These are phyloP conservation scores for Berberis vulgaris DNA, from an alignment of 164 flowering plant genomes.

Conservation along the genomic window DNA sequence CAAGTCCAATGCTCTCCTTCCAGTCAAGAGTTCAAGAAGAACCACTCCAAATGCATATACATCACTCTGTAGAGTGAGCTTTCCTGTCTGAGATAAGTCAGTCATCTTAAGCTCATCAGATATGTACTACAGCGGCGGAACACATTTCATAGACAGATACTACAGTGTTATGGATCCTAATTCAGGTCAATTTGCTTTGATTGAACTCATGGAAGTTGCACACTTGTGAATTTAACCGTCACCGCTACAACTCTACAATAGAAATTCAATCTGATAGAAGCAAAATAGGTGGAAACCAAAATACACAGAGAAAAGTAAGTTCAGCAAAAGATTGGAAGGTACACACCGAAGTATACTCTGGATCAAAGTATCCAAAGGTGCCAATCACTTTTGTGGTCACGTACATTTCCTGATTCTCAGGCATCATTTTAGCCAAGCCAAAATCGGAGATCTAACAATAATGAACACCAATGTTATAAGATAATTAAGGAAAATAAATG, in stretches of 20 bases:
- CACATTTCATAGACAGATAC: too few relatives aligned
- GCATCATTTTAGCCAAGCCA: slow-evolving; percentile 97
- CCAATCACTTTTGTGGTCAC: slow-evolving; percentile 80
- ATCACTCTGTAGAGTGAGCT: slow-evolving; percentile 90
- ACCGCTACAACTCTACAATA: too few relatives aligned
- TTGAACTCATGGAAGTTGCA: too few relatives aligned
- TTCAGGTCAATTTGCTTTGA: too few relatives aligned
- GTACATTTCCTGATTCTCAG: slow-evolving; percentile 73
- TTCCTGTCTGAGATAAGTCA: slow-evolving; percentile 64
- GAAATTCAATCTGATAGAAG: not conserved
- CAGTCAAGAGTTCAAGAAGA: slow-evolving; percentile 91
- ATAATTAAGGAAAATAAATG: not conserved
- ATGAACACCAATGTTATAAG: not conserved
- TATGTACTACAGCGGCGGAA: not conserved
- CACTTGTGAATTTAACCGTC: too few relatives aligned
- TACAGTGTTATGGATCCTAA: too few relatives aligned
- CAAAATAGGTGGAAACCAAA: not conserved
- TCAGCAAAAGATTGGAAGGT: not conserved
- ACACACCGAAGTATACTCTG: slow-evolving; percentile 89
- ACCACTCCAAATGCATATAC: slow-evolving; percentile 98
- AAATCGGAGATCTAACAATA: slow-evolving; percentile 76
- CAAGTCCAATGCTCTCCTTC: slow-evolving; percentile 81
- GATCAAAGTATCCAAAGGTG: slow-evolving; percentile 95
- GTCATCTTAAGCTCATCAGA: not conserved
- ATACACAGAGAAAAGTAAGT: not conserved